Percentiles rank a stretch among this genome's conserved stretches.
Evolutionary conservation across 768 basidiomycete genomes (phyloP).

Genomic region (Russula earlei): DNA sequence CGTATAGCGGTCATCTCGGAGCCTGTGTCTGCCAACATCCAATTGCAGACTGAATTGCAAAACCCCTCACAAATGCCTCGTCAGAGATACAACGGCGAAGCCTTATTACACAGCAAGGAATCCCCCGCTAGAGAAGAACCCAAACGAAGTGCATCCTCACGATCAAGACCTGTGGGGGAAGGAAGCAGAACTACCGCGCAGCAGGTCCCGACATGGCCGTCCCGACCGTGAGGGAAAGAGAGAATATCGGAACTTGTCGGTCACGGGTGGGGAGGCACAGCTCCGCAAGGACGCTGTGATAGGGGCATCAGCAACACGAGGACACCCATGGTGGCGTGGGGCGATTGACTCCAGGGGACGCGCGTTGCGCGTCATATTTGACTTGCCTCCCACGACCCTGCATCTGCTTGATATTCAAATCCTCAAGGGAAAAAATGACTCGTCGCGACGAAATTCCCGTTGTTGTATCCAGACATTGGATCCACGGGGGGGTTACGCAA

Average conservation of each 20-base stretch:
- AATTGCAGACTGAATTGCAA: no score
- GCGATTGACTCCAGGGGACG: slow-evolving; percentile 1
- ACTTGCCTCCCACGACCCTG: slow-evolving; percentile 12
- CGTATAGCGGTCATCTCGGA: slow-evolving; percentile 10
- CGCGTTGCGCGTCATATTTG: slow-evolving; percentile 16
- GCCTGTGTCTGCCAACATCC: neutral
- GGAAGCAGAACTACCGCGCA: neutral
- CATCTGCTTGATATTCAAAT: slow-evolving; percentile 4
- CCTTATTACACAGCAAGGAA: neutral
- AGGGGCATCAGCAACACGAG: slow-evolving; percentile 18
- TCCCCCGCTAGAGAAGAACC: neutral
- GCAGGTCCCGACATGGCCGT: neutral
- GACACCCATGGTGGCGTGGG: slow-evolving; percentile 17
- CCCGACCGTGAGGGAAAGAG: neutral
- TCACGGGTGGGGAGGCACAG: slow-evolving; percentile 9
- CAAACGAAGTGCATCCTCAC: neutral
- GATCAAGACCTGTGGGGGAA: neutral
- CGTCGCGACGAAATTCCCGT: slow-evolving; percentile 3
- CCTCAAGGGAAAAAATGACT: slow-evolving; percentile 8
- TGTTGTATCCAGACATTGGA: neutral
- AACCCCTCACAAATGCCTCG: no score
- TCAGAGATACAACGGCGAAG: slow-evolving; percentile 1
- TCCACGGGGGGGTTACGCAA: slow-evolving; percentile 6
- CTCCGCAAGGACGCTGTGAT: slow-evolving; percentile 7
- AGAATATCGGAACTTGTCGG: neutral